A percentile compares a stretch with the other conserved stretches of the same genome.
Conservation (phyloP, 768 basidiomycete species). For the Tremella yokohamensis region DNA sequence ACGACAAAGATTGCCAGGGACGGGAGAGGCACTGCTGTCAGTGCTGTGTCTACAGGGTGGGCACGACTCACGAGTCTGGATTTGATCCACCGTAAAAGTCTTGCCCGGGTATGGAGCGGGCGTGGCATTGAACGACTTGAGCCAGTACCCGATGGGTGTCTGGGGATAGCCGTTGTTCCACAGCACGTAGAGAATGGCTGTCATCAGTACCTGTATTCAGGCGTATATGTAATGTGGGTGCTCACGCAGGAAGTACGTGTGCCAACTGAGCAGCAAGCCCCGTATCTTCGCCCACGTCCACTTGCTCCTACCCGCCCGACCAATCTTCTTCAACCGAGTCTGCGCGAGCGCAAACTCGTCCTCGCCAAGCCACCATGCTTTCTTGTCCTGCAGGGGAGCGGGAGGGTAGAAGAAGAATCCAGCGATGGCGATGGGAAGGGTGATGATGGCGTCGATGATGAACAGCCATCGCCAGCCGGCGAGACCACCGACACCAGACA, state of each 20-base stretch:
- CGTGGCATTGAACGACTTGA: conserved; percentile 37
- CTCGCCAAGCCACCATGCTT: conserved; percentile 19
- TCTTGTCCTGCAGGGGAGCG: conserved; percentile 24
- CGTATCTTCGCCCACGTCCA: conserved; percentile 26
- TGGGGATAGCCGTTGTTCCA: conserved; percentile 30
- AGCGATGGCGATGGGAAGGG: conserved; percentile 23
- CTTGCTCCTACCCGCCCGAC: conserved; percentile 18
- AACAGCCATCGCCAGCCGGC: conserved; percentile 25
- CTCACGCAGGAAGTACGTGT: conserved; percentile 34
- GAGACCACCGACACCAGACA: conserved; percentile 32
- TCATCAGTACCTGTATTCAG: not conserved
- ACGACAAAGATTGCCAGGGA: conserved; percentile 28
- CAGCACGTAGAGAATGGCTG: conserved; percentile 13
- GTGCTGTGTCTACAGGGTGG: no score
- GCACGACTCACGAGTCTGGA: conserved; percentile 26
- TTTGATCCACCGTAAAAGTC: conserved; percentile 29
- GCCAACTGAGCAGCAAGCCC: conserved; percentile 27
- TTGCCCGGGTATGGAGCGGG: conserved; percentile 26
- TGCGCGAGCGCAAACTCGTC: conserved; percentile 27
- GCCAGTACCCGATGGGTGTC: conserved; percentile 30
- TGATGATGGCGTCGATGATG: conserved; percentile 26
- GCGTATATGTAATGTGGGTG: not conserved
- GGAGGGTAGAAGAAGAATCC: conserved; percentile 33
- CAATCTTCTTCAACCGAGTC: conserved; percentile 20
- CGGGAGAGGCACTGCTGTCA: conserved; percentile 22